Evolutionary conservation across 192 early-diverging fungal genomes (phyloP), one percentile per base, ranked within the genome.

Genomic region (Backusella luteola): DNA sequence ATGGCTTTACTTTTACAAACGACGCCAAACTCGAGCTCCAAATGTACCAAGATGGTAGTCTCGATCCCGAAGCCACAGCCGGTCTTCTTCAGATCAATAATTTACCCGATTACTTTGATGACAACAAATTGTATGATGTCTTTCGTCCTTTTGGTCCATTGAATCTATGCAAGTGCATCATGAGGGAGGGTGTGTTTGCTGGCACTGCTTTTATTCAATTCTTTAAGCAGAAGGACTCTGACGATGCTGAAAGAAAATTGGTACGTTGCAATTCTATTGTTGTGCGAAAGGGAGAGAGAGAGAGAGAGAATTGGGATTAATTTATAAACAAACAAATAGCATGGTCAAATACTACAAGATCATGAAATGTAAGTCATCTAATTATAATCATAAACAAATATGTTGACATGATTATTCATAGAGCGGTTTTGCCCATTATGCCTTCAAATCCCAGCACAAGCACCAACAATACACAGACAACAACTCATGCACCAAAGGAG

Each of bases 111-210:
- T 71, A 67, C 52, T 78, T 71, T 19, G 77, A 78, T 36, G 78
- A 84, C 39, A 77, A 41, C 44, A 53, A 34, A 23, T 44, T 86
- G 34, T 82, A 79, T 53, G 39, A 83, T 32, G 15, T 81, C 2
- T 86, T 86, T 46, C 78, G 83, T n/a, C 75, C 79, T 6, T 86
- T 53, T 73, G 85, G 85, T 36, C 81, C 85, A 52, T 73, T 86
- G 32, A 74, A 76, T 66, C 34, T 78, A 42, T 84, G 82, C 73
- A 77, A 75, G 59, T 69, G 70, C n/a, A 23, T 73, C 2, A 70
- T 75, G 67, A 69, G 83, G 42, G 73, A 69, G 41, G 63, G 69
- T 44, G 66, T 44, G 7, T 80, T 77, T 72, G 69, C 52, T 67
- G 79, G 78, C 6, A 53, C 17, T 39, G 85, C 81, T n/a, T 70